Evolutionary conservation across 2,329 filamentous ascomycete genomes (phyloP), one percentile per base, ranked within the genome.

Genomic region (Aspergillus sp.): DNA sequence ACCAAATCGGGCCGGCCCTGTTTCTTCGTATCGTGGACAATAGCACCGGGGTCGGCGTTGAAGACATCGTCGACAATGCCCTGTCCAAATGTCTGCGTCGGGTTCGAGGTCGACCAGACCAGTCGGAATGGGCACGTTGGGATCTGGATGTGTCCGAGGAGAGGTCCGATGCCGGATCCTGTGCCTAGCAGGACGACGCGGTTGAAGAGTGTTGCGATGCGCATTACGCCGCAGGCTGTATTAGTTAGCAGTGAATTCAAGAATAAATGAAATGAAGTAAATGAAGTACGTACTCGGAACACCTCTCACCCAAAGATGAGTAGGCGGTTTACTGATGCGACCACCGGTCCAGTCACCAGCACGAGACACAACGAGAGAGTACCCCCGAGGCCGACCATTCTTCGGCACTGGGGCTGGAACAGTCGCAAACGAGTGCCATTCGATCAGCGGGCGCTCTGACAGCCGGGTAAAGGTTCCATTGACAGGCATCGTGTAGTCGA

Each of bases 111-210:
- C 26, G 65, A 68, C 74, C 74, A 77, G 6, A 77, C 57, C 15
- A 66, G 59, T 34, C 63, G 60, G 50, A 76, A 48, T 4, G 52
- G 52, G n/a, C 43, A 54, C 2, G 39, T 54, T 66, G 38, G 70
- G 66, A 8, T 66, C 64, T 48, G 52, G 15, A 54, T 41, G 34
- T 54, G 52, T 5, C 52, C 52, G 3, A 77, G 66, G 45, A 72
- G 72, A 6, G 74, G 74, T 0, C 74, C 74, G 47, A 77, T 76
- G 2, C 74, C 74, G 13, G 67, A 71, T 7, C 74, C 74, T 1
- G 74, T 77, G 3, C 71, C 72, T n/a, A 77, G 68, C 11, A 77
- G 66, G 39, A 76, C 69, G 9, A 74, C 66, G 17, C 65, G 61
- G 18, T 66, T 65, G 60, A 76, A 76, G 5, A 75, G 52, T 12